A percentile compares a stretch with the other conserved stretches of the same genome.
Conservation (phyloP, 164 flowering plant genomes). For the Vitis amurensis region DNA sequence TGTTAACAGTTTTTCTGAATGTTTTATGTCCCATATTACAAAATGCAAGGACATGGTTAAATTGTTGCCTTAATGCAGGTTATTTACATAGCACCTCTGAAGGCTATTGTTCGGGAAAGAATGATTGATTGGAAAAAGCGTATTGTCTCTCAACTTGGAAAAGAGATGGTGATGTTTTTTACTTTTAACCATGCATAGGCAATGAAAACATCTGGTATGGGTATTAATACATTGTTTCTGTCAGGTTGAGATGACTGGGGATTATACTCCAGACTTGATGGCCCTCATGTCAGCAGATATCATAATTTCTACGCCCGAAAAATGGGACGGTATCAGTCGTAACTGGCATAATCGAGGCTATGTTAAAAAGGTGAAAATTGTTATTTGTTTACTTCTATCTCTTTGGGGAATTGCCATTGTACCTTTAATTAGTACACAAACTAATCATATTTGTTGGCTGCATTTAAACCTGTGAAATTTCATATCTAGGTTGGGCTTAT, state of each 20-base stretch:
- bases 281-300: constrained; percentile 89
- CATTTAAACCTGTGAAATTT: constrained; percentile 6
- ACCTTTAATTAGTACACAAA: background rate
- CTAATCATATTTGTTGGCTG: background rate
- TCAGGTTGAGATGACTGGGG: constrained; percentile 99
- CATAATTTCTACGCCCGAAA: constrained; percentile 97
- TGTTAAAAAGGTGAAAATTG: constrained; percentile 75
- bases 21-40: background rate
- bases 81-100: constrained; percentile 94
- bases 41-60: background rate
- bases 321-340: constrained; percentile 99
- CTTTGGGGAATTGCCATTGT: background rate
- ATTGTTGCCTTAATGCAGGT: constrained; percentile 51
- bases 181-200: background rate
- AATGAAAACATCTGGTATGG: background rate
- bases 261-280: constrained; percentile 91
- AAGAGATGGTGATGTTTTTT: constrained; percentile 62
- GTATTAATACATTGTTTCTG: constrained; percentile 11
- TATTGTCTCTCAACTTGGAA: constrained; percentile 85
- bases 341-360: constrained; percentile 94
- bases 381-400: constrained; percentile 7
- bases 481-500: constrained; percentile 81
- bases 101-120: constrained; percentile 97
- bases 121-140: constrained; percentile 92
- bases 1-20: background rate